phyloP scores from a whole-genome alignment of 495 filamentous ascomycete genomes.

The Penicillium odoratum region DNA sequence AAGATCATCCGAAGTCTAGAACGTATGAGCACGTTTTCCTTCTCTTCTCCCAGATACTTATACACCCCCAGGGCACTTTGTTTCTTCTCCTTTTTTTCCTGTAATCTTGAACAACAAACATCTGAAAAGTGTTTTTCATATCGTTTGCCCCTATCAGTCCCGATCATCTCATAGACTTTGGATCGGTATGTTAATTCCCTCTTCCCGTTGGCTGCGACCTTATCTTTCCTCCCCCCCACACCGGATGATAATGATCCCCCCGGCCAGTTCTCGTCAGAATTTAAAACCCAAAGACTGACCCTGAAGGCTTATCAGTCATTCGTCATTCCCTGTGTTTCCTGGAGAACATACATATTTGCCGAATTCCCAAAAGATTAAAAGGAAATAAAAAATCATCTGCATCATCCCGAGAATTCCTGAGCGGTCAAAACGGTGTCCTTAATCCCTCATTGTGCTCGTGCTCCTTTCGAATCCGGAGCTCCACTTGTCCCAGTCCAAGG shows the following conservation, averaged over 20 bases:
- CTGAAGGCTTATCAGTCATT: conserved; percentile 1
- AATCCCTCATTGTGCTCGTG: conserved; percentile 1
- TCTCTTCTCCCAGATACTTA: background rate
- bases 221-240: conserved; percentile 1
- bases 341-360: conserved; percentile 8
- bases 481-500: background rate
- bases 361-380: background rate
- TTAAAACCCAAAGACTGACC: background rate
- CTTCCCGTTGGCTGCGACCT: background rate
- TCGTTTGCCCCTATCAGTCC: background rate
- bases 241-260: background rate
- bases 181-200: background rate
- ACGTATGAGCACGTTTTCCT: background rate
- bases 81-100: background rate
- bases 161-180: background rate
- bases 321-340: background rate
- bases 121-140: background rate
- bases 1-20: conserved; percentile 4
- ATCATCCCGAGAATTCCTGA: conserved; percentile 6
- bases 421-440: background rate
- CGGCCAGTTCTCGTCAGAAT: background rate
- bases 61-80: background rate
- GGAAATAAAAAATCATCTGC: background rate
- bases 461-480: background rate
- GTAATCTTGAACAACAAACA: background rate